Percentiles rank a stretch among this genome's conserved stretches.
Evolutionary conservation across 345 rosid species (phyloP).

Genomic region (Murraya koenigii): DNA sequence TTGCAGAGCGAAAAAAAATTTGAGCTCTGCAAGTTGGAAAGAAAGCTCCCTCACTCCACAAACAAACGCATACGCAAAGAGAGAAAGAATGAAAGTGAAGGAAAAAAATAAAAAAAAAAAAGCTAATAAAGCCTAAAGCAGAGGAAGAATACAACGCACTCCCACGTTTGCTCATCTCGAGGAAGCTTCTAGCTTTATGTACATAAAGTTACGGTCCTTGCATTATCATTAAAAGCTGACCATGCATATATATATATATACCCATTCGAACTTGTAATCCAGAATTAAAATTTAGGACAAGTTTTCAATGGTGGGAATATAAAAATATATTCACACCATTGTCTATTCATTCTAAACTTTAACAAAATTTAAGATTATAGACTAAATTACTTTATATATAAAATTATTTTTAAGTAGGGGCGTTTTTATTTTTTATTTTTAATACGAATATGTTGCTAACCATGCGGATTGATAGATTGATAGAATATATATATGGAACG

Average conservation of each 20-base stretch:
- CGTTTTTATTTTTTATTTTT: too few relatives aligned
- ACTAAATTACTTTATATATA: too few relatives aligned
- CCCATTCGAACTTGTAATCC: too few relatives aligned
- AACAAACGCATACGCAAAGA: slow-evolving; percentile 12
- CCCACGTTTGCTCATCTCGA: slow-evolving; percentile 46
- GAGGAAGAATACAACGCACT: slow-evolving; percentile 50
- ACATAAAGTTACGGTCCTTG: slow-evolving; percentile 8
- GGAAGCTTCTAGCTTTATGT: slow-evolving; percentile 67
- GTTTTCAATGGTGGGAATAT: too few relatives aligned
- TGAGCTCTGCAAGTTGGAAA: slow-evolving; percentile 54
- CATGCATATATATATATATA: background rate
- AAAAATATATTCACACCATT: too few relatives aligned
- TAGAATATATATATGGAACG: too few relatives aligned
- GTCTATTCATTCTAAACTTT: too few relatives aligned
- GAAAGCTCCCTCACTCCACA: slow-evolving; percentile 45
- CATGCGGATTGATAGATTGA: too few relatives aligned
- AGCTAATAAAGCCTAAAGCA: slow-evolving; percentile 44
- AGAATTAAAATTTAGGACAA: too few relatives aligned
- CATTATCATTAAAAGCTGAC: slow-evolving; percentile 5
- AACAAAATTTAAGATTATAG: accelerated
- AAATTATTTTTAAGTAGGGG: too few relatives aligned
- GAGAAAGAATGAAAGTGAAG: background rate
- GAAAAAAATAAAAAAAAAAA: background rate
- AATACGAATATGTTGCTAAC: too few relatives aligned
- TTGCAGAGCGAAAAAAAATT: slow-evolving; percentile 34